Percentiles rank a stretch among this genome's conserved stretches.
Evolutionary conservation across 2,329 filamentous ascomycete genomes (phyloP).

Genomic region (Endoconidiophora polonica): DNA sequence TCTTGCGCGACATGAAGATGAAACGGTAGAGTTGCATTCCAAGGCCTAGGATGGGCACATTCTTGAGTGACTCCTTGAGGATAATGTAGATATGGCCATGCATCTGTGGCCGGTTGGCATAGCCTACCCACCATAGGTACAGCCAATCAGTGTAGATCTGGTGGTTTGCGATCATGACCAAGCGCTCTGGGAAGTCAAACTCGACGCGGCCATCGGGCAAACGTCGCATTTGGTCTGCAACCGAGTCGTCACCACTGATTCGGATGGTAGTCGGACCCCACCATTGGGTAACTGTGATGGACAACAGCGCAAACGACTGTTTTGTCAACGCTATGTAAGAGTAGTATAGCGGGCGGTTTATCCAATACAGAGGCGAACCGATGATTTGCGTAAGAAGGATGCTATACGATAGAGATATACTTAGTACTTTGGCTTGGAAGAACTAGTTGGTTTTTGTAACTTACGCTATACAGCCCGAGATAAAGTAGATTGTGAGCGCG

Average conservation of each 20-base stretch:
- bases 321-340: conserved; percentile 80
- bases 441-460: conserved; percentile 14
- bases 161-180: conserved; percentile 77
- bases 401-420: conserved; percentile 21
- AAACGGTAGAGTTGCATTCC: conserved; percentile 79
- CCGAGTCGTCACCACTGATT: conserved; percentile 68
- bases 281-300: conserved; percentile 67
- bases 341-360: conserved; percentile 65
- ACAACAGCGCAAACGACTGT: conserved; percentile 61
- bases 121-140: conserved; percentile 89
- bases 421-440: not conserved
- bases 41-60: conserved; percentile 61
- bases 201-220: conserved; percentile 56
- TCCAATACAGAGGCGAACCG: conserved; percentile 57
- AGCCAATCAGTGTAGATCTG: conserved; percentile 88
- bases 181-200: conserved; percentile 63
- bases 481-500: conserved; percentile 37
- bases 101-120: conserved; percentile 57
- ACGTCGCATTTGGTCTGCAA: conserved; percentile 55
- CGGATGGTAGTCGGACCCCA: conserved; percentile 74
- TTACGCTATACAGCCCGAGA: conserved; percentile 31
- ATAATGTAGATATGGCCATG: conserved; percentile 84
- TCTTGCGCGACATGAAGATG: conserved; percentile 83
- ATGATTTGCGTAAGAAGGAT: conserved; percentile 58
- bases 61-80: conserved; percentile 71